These are phyloP conservation scores for Oenanthe javanica DNA, from an alignment of 140 eudicot genomes.

Conservation along the genomic window DNA sequence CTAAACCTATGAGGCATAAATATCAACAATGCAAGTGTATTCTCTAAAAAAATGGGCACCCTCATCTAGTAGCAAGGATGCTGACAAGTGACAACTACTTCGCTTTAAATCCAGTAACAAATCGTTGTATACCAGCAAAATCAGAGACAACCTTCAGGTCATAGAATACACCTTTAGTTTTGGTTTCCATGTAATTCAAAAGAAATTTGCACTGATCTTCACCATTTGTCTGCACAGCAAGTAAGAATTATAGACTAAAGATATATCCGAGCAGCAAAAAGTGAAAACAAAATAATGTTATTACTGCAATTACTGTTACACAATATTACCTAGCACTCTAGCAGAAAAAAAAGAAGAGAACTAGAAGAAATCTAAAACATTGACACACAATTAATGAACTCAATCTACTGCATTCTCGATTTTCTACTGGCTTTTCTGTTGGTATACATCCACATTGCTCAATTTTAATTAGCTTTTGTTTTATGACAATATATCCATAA, in stretches of 20 bases:
- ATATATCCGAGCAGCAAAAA: background rate
- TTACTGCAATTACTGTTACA: background rate
- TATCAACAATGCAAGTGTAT: background rate
- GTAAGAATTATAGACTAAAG: background rate
- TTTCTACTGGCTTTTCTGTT: background rate
- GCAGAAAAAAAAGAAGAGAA: background rate
- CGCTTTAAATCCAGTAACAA: slow-evolving; percentile 63
- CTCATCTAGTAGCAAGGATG: background rate
- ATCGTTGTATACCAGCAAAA: slow-evolving; percentile 74
- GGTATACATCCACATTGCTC: background rate
- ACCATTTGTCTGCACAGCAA: slow-evolving; percentile 74
- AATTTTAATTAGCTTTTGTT: background rate
- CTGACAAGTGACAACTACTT: slow-evolving; percentile 6
- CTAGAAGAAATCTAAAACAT: background rate
- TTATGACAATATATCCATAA: background rate
- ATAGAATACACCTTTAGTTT: slow-evolving; percentile 31
- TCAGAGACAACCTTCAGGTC: slow-evolving; percentile 45
- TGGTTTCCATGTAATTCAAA: slow-evolving; percentile 44
- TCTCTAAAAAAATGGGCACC: background rate
- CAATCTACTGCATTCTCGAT: background rate
- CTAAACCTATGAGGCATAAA: background rate
- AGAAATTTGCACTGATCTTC: slow-evolving; percentile 74
- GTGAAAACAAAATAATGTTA: background rate
- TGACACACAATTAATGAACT: background rate
- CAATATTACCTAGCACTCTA: background rate